Evolutionary conservation across 768 basidiomycete genomes (phyloP).

Genomic region (Amanita pallidorosea): DNA sequence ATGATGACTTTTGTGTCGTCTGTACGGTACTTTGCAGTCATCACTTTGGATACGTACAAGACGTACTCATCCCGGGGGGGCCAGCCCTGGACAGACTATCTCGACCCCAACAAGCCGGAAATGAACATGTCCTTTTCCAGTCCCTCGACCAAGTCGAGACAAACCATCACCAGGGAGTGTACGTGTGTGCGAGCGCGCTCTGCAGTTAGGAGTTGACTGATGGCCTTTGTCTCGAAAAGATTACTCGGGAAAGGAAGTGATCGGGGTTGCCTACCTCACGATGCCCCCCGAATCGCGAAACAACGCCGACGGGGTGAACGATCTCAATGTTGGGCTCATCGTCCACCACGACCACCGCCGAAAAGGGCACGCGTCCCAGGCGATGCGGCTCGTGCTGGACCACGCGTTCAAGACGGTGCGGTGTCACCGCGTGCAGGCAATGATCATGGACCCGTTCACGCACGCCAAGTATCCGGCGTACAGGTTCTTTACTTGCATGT

Average conservation of each 20-base stretch:
- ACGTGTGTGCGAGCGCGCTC: too few relatives aligned
- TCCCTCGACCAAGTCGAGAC: too few relatives aligned
- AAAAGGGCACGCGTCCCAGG: conserved; percentile 35
- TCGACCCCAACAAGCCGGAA: neutral
- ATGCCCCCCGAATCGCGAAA: conserved; percentile 12
- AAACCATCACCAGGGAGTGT: neutral
- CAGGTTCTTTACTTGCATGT: conserved; percentile 12
- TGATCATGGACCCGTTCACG: conserved; percentile 28
- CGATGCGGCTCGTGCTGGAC: conserved; percentile 31
- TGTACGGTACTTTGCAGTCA: conserved; percentile 30
- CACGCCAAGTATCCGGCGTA: neutral
- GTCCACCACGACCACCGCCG: conserved; percentile 25
- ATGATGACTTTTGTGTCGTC: conserved; percentile 29
- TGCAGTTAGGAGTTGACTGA: too few relatives aligned
- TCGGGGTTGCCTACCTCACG: conserved; percentile 35
- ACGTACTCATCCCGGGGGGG: neutral
- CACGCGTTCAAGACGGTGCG: conserved; percentile 34
- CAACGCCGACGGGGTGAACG: conserved; percentile 17
- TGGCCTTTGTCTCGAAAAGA: neutral
- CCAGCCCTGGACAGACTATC: too few relatives aligned
- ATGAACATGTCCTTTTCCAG: neutral
- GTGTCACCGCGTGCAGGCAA: conserved; percentile 44
- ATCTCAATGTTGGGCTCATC: conserved; percentile 49
- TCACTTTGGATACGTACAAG: conserved; percentile 11
- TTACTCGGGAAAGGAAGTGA: conserved; percentile 9